Evolutionary conservation across 2,329 filamentous ascomycete species (phyloP), one percentile per base, ranked within the genome.

Genomic region (Chalaropsis thielavioides): DNA sequence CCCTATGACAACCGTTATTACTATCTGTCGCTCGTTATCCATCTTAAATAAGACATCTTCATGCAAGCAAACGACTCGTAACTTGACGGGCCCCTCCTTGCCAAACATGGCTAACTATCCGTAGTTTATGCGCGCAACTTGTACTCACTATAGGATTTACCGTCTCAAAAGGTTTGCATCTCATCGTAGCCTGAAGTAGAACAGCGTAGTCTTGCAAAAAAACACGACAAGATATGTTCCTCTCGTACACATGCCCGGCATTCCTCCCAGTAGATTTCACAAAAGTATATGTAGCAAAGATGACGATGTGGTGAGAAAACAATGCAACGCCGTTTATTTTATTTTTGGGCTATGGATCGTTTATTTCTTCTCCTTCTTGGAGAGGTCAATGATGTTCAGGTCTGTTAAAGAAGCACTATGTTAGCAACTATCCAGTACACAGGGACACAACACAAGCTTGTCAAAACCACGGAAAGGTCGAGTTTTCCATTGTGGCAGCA

Each of bases 301-400:
- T 19, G 24, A 49, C 15, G 15, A 61, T 61, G 58, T 49, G 46
- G 19, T 65, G 35, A 61, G 58, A 67, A 67, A 64, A 67, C 59
- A 67, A 67, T 67, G 65, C 62, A 67, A 67, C 65, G 65, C 65
- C 65, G 56, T 67, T 67, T 67, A 67, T 67, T 67, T 67, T 61
- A 64, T 66, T 67, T 67, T 67, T 58, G 46, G 65, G 62, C 62
- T 67, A 67, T 67, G 59, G 61, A 67, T 67, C 63, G 63, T 54
- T 67, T 67, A 67, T 63, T 67, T 67, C 63, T 67, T 67, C 72
- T 71, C 73, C 77, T 91, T 80, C 76, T 80, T 81, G 72, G 77
- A 75, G 69, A 81, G 77, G 71, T 81, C 79, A 73, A 78, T 78
- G 72, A 83, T 80, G 70, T 76, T 73, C 72, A 82, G 75, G 73